A percentile compares a stretch with the other conserved stretches of the same genome.
phyloP scores from a whole-genome alignment of 2,329 filamentous ascomycete genomes.

The Bipolaris cookei region DNA sequence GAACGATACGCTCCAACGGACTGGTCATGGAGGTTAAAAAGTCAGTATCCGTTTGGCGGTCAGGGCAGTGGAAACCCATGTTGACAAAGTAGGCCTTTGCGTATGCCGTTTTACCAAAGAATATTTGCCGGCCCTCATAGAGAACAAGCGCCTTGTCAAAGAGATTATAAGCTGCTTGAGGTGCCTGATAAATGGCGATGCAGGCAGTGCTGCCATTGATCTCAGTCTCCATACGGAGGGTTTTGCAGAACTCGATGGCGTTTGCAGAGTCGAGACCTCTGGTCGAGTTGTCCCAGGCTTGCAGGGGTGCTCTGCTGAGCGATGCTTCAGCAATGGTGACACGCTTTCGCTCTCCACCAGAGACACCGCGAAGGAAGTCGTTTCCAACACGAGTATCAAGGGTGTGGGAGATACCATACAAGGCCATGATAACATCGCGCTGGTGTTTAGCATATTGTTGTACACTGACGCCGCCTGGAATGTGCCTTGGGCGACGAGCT shows the following conservation, averaged over 20 bases:
- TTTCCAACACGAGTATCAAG: conserved; percentile 71
- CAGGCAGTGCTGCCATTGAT: conserved; percentile 56
- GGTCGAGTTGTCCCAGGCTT: conserved; percentile 56
- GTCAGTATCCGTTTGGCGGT: too few species aligned
- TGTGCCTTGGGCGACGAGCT: conserved; percentile 60
- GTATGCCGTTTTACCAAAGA: too few species aligned
- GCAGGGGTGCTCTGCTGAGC: conserved; percentile 63
- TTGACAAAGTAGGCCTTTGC: too few species aligned
- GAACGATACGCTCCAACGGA: too few species aligned
- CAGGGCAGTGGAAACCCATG: too few species aligned
- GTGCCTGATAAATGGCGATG: conserved; percentile 61
- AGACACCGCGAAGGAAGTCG: conserved; percentile 69
- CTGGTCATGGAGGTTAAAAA: too few species aligned
- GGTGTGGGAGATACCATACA: conserved; percentile 57
- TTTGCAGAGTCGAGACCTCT: conserved; percentile 45
- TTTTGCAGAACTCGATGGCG: too few species aligned
- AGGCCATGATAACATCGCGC: conserved; percentile 60
- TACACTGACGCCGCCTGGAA: conserved; percentile 50
- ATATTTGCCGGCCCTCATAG: conserved; percentile 78
- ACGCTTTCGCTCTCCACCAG: conserved; percentile 71
- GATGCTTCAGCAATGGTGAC: conserved; percentile 71
- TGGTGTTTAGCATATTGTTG: conserved; percentile 56
- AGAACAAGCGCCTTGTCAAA: conserved; percentile 78
- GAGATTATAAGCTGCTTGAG: conserved; percentile 59
- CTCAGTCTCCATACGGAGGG: too few species aligned